phyloP scores from a whole-genome alignment of 2,329 filamentous ascomycete species.

The Exophiala sideris region DNA sequence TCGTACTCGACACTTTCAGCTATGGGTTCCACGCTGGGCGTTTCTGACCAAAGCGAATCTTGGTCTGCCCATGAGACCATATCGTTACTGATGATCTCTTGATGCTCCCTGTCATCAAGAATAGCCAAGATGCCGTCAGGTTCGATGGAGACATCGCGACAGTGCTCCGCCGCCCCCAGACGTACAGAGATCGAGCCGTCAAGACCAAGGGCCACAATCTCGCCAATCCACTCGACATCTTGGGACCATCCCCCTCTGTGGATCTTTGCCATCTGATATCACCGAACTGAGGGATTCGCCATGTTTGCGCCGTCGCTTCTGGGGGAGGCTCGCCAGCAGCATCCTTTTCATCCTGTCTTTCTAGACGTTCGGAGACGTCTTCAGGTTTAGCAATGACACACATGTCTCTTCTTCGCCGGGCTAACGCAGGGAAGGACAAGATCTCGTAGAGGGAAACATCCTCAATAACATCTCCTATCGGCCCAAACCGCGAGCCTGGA shows the following conservation, averaged over 20 bases:
- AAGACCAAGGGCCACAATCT: constrained; percentile 53
- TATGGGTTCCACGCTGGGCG: constrained; percentile 29
- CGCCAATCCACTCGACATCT: constrained; percentile 52
- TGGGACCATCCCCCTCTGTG: neutral
- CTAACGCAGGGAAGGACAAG: constrained; percentile 47
- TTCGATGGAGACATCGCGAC: constrained; percentile 49
- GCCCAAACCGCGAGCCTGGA: constrained; percentile 43
- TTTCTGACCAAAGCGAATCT: constrained; percentile 24
- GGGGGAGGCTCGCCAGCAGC: neutral
- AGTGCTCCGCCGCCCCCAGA: constrained; percentile 49
- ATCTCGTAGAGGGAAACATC: constrained; percentile 60
- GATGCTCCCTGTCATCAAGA: constrained; percentile 32
- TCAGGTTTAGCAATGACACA: constrained; percentile 38
- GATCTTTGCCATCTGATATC: neutral
- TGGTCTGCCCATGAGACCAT: constrained; percentile 35
- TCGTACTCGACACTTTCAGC: constrained; percentile 42
- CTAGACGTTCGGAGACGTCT: constrained; percentile 19
- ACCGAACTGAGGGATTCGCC: too few species aligned
- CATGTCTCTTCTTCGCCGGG: constrained; percentile 51
- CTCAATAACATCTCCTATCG: constrained; percentile 41
- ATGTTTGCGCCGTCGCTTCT: too few species aligned
- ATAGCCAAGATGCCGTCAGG: constrained; percentile 50
- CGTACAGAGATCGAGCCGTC: constrained; percentile 54
- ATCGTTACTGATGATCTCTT: constrained; percentile 34
- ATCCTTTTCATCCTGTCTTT: neutral